phyloP scores from a whole-genome alignment of 345 rosid species.

The Syzygium aqueum region DNA sequence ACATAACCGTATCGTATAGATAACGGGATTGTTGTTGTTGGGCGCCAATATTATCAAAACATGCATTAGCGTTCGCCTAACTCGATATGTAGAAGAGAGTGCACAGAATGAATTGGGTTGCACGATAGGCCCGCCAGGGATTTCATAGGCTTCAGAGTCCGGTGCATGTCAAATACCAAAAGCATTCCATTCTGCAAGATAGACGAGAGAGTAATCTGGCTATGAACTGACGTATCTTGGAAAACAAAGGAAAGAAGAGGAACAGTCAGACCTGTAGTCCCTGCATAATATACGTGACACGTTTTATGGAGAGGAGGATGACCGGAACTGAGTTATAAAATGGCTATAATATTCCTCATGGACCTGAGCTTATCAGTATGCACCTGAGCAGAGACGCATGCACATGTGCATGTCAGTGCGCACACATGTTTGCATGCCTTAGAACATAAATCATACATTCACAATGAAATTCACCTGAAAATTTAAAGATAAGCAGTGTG shows the following conservation, averaged over 20 bases:
- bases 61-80: too few relatives aligned
- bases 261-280: conserved; percentile 54
- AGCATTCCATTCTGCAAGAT: conserved; percentile 60
- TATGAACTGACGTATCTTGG: not conserved
- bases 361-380: not conserved
- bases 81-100: conserved; percentile 25
- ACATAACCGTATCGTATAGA: too few relatives aligned
- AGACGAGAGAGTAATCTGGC: not conserved
- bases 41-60: too few relatives aligned
- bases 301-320: not conserved
- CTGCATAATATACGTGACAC: conserved; percentile 47
- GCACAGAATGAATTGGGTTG: conserved; percentile 73
- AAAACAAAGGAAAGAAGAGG: not conserved
- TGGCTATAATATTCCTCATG: not conserved
- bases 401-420: not conserved
- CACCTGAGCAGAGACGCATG: not conserved
- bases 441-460: not conserved
- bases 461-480: not conserved
- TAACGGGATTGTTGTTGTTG: too few relatives aligned
- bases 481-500: not conserved
- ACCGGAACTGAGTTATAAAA: not conserved
- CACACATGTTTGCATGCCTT: not conserved
- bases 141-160: conserved; percentile 50
- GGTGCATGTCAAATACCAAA: conserved; percentile 73
- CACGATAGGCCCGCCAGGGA: conserved; percentile 44